Evolutionary conservation across 2,329 filamentous ascomycete species (phyloP).

Genomic region (Alternaria alternata): DNA sequence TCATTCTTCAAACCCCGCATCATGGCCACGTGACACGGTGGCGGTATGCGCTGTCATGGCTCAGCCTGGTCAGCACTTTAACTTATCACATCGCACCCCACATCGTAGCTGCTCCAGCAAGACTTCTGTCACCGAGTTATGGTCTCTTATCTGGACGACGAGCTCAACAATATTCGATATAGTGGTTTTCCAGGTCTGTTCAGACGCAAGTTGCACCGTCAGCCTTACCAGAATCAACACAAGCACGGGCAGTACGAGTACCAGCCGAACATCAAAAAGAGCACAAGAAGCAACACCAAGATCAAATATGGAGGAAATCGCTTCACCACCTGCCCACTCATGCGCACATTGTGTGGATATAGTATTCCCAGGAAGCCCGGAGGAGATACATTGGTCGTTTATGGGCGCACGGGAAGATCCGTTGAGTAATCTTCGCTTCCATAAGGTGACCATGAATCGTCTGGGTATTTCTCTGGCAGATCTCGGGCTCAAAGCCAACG

Average conservation of each 20-base stretch:
- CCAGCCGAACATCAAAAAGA: background rate
- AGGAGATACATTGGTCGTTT: background rate
- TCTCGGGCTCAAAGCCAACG: rapidly evolving
- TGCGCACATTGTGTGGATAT: background rate
- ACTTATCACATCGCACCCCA: too few relatives aligned
- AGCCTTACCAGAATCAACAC: background rate
- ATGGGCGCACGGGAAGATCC: background rate
- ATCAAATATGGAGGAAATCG: rapidly evolving
- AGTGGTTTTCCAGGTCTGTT: too few relatives aligned
- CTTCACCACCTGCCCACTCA: background rate
- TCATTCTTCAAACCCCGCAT: too few relatives aligned
- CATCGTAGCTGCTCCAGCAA: too few relatives aligned
- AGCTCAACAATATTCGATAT: too few relatives aligned
- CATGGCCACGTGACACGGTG: too few relatives aligned
- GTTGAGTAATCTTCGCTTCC: rapidly evolving
- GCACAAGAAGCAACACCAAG: too few relatives aligned
- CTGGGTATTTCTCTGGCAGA: background rate
- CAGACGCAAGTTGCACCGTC: too few relatives aligned
- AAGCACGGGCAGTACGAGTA: rapidly evolving
- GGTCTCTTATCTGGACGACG: too few relatives aligned
- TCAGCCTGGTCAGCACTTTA: too few relatives aligned
- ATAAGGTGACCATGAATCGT: rapidly evolving
- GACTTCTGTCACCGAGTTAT: too few relatives aligned
- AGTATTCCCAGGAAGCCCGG: background rate
- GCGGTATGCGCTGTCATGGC: too few relatives aligned